A percentile compares a stretch with the other conserved stretches of the same genome.
Evolutionary conservation across 2,329 filamentous ascomycete genomes (phyloP).

Genomic region (Alternaria sp.): DNA sequence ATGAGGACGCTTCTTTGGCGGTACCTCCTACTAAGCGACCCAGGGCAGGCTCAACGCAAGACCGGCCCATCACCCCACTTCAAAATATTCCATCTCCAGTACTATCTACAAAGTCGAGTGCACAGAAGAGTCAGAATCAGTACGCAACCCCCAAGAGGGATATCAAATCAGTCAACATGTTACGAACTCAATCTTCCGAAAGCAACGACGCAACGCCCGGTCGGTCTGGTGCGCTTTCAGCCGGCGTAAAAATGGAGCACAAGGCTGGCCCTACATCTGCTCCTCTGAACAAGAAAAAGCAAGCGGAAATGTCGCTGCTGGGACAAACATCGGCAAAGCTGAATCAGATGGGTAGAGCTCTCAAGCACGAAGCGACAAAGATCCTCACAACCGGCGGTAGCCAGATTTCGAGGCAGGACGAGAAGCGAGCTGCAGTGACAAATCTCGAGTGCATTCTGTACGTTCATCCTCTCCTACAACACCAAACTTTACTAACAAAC

Average conservation of each 20-base stretch:
- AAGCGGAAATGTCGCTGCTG: conserved; percentile 49
- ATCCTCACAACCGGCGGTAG: conserved; percentile 36
- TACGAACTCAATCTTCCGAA: conserved; percentile 47
- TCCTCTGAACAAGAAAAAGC: conserved; percentile 43
- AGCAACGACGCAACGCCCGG: conserved; percentile 49
- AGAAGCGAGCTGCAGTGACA: conserved; percentile 53
- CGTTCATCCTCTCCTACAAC: conserved; percentile 6
- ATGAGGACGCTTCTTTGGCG: conserved; percentile 40
- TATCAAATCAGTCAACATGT: conserved; percentile 46
- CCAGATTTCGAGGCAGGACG: conserved; percentile 43
- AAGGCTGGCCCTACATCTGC: conserved; percentile 43
- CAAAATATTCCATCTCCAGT: conserved; percentile 43
- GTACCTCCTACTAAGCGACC: conserved; percentile 45
- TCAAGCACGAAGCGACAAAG: conserved; percentile 58
- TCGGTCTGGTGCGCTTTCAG: conserved; percentile 44
- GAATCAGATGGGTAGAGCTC: conserved; percentile 54
- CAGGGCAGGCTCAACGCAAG: conserved; percentile 41
- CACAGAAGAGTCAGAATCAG: conserved; percentile 41
- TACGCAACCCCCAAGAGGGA: conserved; percentile 51
- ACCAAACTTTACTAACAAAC: conserved; percentile 25
- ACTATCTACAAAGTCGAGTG: conserved; percentile 39
- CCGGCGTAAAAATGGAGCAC: conserved; percentile 34
- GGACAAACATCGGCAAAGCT: conserved; percentile 52
- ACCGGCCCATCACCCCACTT: conserved; percentile 46
- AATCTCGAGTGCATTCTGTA: conserved; percentile 58